Conservation (phyloP, 2,329 filamentous ascomycete genomes). For the Emergomyces africanus region DNA sequence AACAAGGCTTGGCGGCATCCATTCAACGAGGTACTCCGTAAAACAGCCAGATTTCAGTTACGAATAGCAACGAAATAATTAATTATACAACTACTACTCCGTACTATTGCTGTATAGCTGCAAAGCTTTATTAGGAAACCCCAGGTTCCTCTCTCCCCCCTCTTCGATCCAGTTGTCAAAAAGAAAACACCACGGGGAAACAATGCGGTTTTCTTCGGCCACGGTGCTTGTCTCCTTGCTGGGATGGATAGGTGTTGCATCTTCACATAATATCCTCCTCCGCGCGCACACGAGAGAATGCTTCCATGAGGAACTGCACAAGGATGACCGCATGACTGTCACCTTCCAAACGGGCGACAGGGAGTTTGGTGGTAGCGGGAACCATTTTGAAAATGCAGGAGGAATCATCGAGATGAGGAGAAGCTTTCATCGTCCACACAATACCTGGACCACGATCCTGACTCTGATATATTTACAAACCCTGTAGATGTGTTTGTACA, state of each 20-base stretch:
- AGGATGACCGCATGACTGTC: slow-evolving; percentile 95
- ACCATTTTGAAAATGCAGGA: slow-evolving; percentile 72
- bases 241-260: slow-evolving; percentile 44
- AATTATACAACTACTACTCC: too few relatives aligned
- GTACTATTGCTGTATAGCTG: background rate
- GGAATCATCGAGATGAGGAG: slow-evolving; percentile 88
- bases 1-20: background rate
- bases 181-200: slow-evolving; percentile 5
- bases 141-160: background rate
- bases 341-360: slow-evolving; percentile 96
- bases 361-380: slow-evolving; percentile 88
- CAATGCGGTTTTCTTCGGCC: slow-evolving; percentile 30
- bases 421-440: slow-evolving; percentile 38
- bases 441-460: slow-evolving; percentile 32
- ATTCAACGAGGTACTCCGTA: too few relatives aligned
- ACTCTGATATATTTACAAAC: slow-evolving; percentile 55
- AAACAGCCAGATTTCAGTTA: background rate
- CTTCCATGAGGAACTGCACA: slow-evolving; percentile 88
- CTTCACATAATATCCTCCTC: slow-evolving; percentile 92
- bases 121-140: background rate
- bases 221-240: slow-evolving; percentile 40
- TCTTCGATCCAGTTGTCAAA: background rate
- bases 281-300: slow-evolving; percentile 89
- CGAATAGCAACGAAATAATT: background rate
- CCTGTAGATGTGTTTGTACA: slow-evolving; percentile 80